Percentiles rank a stretch among this genome's conserved stretches.
These are phyloP conservation scores for Phaffomyces thermotolerans DNA, from an alignment of 805 yeast species.

Conservation along the genomic window DNA sequence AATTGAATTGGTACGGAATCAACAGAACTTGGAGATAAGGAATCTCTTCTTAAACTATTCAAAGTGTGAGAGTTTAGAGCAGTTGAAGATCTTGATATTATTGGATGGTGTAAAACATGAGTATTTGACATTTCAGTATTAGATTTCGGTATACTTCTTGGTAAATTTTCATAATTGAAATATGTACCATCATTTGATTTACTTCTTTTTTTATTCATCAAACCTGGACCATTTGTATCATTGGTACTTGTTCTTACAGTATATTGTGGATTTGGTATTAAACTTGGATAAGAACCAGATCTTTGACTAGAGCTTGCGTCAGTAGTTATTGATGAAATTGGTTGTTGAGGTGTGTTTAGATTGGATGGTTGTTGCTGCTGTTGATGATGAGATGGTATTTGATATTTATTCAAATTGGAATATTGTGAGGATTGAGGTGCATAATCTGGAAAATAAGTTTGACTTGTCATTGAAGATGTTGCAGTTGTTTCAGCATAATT, in stretches of 20 bases:
- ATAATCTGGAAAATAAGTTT: slow-evolving; percentile 19
- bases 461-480: slow-evolving; percentile 5
- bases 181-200: slow-evolving; percentile 14
- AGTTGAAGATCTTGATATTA: not conserved
- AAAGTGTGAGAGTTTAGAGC: not conserved
- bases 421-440: not conserved
- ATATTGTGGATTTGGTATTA: slow-evolving; percentile 13
- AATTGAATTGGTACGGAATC: too few relatives aligned
- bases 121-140: slow-evolving; percentile 3
- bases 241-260: not conserved
- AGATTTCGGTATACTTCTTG: slow-evolving; percentile 17
- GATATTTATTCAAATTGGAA: too few relatives aligned
- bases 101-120: not conserved
- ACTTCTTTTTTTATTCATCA: slow-evolving; percentile 16
- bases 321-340: slow-evolving; percentile 3
- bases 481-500: slow-evolving; percentile 3
- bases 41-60: not conserved
- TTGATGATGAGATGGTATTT: too few relatives aligned
- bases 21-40: slow-evolving; percentile 2
- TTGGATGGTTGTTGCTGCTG: not conserved
- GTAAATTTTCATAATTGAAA: slow-evolving; percentile 14
- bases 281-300: slow-evolving; percentile 20
- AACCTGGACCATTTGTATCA: not conserved
- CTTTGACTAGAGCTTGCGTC: slow-evolving; percentile 12
- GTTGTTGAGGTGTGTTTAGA: not conserved